Evolutionary conservation across 805 yeast genomes (phyloP), one percentile per base, ranked within the genome.

Genomic region (Ogataea methanolica): DNA sequence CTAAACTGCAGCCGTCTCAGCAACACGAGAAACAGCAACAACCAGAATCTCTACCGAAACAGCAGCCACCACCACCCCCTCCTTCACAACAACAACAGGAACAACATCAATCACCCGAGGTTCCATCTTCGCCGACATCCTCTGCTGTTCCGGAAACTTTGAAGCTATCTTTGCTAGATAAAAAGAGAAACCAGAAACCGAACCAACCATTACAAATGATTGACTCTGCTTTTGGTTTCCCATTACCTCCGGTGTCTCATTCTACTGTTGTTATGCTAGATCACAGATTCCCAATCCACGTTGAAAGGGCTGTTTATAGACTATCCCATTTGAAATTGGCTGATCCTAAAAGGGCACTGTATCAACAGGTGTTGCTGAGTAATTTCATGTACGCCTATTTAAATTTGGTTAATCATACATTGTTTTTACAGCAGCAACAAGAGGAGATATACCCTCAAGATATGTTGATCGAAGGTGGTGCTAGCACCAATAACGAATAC

Each of bases 351-450:
- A 73, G 98, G 49, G 94, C 95, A 29, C 70, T 94, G 52, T 76
- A 90, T 36, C 97, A 94, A 64, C 99, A 94, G 64, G 99, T 94
- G 1, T 66, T 94, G 43, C 69, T 94, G 53, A 88, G 97, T 49
- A 94, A 94, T 65, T 94, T 94, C 78, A 94, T 94, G 99, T 94
- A 94, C 63, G 92, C 97, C 0, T 94, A 94, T 67, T 76, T 94
- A 72, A 92, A 94, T 62, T 73, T 94, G 66, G 96, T 94, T 47
- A 96, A 92, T 65, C 97, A 92, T 63, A 91, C 92, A 15, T 71
- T 86, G 55, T 88, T 84, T 65, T 66, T 87, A 51, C 92, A 86
- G 58, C 88, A 83, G 50, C 66, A 62, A 41, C 65, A 72, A 51
- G 76, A 72, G 33, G 76, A 72, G 16, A 43, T 46, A 43, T 69